Evolutionary conservation across 2,329 filamentous ascomycete species (phyloP).

Genomic region (Alternaria sp.): DNA sequence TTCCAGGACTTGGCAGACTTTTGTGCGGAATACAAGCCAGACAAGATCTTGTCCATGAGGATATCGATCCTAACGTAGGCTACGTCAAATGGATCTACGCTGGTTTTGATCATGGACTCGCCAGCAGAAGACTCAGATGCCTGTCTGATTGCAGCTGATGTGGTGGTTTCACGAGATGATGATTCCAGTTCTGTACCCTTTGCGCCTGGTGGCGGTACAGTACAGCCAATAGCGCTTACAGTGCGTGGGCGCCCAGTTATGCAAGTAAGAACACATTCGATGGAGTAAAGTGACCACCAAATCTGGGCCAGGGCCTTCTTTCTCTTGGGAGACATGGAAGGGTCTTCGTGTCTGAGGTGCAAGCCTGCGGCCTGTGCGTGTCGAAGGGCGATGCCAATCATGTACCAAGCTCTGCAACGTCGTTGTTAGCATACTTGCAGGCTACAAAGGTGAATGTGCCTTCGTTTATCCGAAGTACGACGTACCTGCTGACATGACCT

Average conservation of each 20-base stretch:
- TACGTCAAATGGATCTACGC: not conserved
- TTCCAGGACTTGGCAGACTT: conserved; percentile 44
- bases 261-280: conserved; percentile 42
- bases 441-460: not conserved
- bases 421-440: conserved; percentile 6
- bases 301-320: conserved; percentile 41
- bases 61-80: conserved; percentile 17
- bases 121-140: not conserved
- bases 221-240: conserved; percentile 38
- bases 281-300: conserved; percentile 48
- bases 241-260: conserved; percentile 46
- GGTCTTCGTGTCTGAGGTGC: conserved; percentile 42
- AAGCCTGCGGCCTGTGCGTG: conserved; percentile 46
- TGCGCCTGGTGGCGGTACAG: conserved; percentile 22
- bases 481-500: conserved; percentile 48
- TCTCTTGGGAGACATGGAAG: conserved; percentile 16
- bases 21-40: conserved; percentile 41
- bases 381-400: conserved; percentile 44
- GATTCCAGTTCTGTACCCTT: conserved; percentile 3
- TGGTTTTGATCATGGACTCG: not conserved
- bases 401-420: conserved; percentile 43
- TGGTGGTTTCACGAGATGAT: conserved; percentile 3
- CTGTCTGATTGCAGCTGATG: not conserved
- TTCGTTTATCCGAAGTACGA: not conserved
- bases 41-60: conserved; percentile 22